Percentiles rank a stretch among this genome's conserved stretches.
Evolutionary conservation across 306 rosid species (phyloP).

Genomic region (Acacia acuminata): DNA sequence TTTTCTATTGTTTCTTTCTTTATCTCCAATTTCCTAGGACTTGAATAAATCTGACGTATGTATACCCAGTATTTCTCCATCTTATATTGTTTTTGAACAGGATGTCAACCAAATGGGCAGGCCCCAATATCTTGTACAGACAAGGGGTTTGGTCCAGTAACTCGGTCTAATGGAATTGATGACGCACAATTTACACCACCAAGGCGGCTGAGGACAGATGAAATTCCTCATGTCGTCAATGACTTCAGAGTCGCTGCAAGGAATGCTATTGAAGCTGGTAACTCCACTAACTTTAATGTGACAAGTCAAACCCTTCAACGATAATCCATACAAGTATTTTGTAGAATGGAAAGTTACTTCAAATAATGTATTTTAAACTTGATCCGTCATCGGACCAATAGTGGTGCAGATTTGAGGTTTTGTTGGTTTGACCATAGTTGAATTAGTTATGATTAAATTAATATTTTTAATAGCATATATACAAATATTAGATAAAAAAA

Average conservation of each 20-base stretch:
- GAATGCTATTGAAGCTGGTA: neutral
- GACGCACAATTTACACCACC: conserved; percentile 51
- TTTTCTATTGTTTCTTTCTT: too few species aligned
- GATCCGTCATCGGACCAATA: too few species aligned
- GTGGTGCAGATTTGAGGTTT: too few species aligned
- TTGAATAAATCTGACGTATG: neutral
- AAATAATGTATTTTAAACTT: too few species aligned
- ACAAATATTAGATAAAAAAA: too few species aligned
- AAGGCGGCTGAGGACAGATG: conserved; percentile 50
- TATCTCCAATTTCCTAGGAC: neutral
- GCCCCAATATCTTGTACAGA: conserved; percentile 47
- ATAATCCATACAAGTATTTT: too few species aligned
- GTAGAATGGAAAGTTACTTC: too few species aligned
- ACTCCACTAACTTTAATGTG: neutral
- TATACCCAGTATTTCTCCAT: neutral
- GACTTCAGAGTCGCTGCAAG: neutral
- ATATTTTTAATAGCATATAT: too few species aligned
- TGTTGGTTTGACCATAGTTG: too few species aligned
- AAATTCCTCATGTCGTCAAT: neutral
- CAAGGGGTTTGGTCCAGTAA: conserved; percentile 42
- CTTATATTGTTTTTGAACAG: conserved; percentile 27
- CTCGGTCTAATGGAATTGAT: conserved; percentile 24
- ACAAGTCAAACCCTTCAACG: too few species aligned
- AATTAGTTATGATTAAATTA: too few species aligned
- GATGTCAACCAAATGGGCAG: conserved; percentile 42